These are phyloP conservation scores for Diaporthe ampelina DNA, from an alignment of 2,329 filamentous ascomycete species.

Conservation along the genomic window DNA sequence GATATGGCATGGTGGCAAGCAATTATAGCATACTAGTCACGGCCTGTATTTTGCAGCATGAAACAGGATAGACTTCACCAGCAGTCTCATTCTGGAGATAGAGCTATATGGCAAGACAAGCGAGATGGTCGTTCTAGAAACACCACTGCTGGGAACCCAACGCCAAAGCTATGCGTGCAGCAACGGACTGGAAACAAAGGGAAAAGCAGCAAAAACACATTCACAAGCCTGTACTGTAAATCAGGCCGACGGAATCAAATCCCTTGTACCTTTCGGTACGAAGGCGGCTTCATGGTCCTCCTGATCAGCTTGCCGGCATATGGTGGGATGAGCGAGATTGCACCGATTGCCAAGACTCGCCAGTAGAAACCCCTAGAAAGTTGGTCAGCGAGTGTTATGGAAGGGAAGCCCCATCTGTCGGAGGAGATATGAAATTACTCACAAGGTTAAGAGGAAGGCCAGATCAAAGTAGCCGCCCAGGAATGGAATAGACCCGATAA, in stretches of 20 bases:
- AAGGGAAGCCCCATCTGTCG: not conserved
- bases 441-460: slow-evolving; percentile 79
- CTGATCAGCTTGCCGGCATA: slow-evolving; percentile 89
- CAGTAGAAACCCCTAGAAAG: slow-evolving; percentile 82
- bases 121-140: slow-evolving; percentile 1
- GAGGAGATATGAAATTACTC: slow-evolving; percentile 50
- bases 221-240: not conserved
- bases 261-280: slow-evolving; percentile 91
- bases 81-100: slow-evolving; percentile 31
- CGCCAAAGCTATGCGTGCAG: slow-evolving; percentile 41
- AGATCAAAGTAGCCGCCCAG: slow-evolving; percentile 92
- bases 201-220: slow-evolving; percentile 20
- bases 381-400: slow-evolving; percentile 43
- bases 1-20: not conserved
- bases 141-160: slow-evolving; percentile 35
- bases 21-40: not conserved
- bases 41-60: slow-evolving; percentile 15
- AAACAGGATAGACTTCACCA: slow-evolving; percentile 2
- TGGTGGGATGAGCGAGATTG: slow-evolving; percentile 86
- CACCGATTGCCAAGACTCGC: slow-evolving; percentile 84
- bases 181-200: slow-evolving; percentile 25
- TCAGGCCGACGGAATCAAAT: slow-evolving; percentile 57
- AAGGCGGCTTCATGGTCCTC: slow-evolving; percentile 89
- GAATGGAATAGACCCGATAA: slow-evolving; percentile 86
- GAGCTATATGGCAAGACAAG: not conserved